Conservation (phyloP, 202 grass and related monocot genomes). For the Zoysia matrella region DNA sequence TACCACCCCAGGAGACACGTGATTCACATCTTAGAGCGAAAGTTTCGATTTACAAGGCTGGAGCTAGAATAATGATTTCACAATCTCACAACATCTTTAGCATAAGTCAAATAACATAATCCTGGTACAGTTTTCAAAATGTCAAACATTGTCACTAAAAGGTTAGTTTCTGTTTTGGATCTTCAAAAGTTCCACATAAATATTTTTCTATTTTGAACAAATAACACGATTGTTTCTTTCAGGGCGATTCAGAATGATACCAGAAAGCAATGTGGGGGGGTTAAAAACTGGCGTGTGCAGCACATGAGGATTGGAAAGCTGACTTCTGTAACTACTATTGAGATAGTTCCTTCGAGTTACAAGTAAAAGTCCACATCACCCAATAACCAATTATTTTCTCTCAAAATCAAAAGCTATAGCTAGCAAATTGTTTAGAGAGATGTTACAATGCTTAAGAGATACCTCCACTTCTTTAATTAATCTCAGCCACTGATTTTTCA, state of each 20-base stretch:
- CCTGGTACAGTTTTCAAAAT: too few relatives aligned
- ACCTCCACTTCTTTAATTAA: too few relatives aligned
- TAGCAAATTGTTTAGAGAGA: constrained; percentile 48
- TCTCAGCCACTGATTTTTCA: too few relatives aligned
- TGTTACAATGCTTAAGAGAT: too few relatives aligned
- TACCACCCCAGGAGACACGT: too few relatives aligned
- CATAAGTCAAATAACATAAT: too few relatives aligned
- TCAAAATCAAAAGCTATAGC: constrained; percentile 14
- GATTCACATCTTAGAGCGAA: too few relatives aligned
- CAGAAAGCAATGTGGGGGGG: background rate
- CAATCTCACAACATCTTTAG: too few relatives aligned
- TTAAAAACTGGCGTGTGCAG: background rate
- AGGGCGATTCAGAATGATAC: background rate
- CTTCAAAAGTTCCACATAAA: background rate
- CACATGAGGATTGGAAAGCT: background rate
- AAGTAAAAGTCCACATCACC: background rate
- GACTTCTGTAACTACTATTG: background rate
- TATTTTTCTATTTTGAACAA: too few relatives aligned
- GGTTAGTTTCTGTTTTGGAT: background rate
- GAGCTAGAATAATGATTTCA: too few relatives aligned
- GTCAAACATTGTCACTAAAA: too few relatives aligned
- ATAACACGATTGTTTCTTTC: background rate
- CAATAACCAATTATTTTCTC: constrained; percentile 22
- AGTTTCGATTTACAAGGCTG: too few relatives aligned
- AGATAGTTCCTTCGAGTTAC: constrained; percentile 19